Base-by-base conservation (phyloP, 768 basidiomycete genomes). In the Coprinopsis marcescibilis region DNA sequence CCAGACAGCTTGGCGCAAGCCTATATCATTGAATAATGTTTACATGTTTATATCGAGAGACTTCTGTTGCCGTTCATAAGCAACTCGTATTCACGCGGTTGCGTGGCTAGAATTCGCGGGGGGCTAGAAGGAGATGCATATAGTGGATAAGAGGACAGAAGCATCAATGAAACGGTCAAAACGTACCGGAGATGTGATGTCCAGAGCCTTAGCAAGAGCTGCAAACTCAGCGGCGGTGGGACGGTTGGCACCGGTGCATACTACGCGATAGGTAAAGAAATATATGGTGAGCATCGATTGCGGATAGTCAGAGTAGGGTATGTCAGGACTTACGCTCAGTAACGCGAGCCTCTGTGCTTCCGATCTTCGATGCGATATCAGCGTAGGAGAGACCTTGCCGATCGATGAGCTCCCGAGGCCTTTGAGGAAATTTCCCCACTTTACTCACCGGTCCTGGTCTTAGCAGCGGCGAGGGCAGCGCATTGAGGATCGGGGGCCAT, bases 401-500 rank as follows among this genome's bases (percentile, higher is more conserved):
- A 39, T n/a, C n/a, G n/a, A n/a, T 37, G 10, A n/a, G 25, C 21
- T 17, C 14, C 15, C 42, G 30, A 15, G 23, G 42, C n/a, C 20
- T 25, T 14, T 12, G 21, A 23, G 50, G 17, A 19, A 30, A 35
- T 33, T 29, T 15, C 27, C 19, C 25, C 12, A 11, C 10, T 39
- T 14, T 4, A 50, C 62, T n/a, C 47, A 83, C 84, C 77, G 52
- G 70, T 66, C 55, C 57, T 65, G 1, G 55, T 43, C 66, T 77
- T 69, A 11, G 81, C 83, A 23, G 64, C 65, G 52, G 66, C 67
- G 55, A 87, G 67, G 38, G 81, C 82, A 54, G 70, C 54, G 63
- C 85, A 86, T 58, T 71, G 73, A 8, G 75, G 75, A 64, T 72
- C 67, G 45, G 75, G 66, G 39, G 75, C 64, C 74, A 76, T 80